Base-by-base conservation (phyloP, 345 rosid genomes). In the Rubroshorea leprosula region DNA sequence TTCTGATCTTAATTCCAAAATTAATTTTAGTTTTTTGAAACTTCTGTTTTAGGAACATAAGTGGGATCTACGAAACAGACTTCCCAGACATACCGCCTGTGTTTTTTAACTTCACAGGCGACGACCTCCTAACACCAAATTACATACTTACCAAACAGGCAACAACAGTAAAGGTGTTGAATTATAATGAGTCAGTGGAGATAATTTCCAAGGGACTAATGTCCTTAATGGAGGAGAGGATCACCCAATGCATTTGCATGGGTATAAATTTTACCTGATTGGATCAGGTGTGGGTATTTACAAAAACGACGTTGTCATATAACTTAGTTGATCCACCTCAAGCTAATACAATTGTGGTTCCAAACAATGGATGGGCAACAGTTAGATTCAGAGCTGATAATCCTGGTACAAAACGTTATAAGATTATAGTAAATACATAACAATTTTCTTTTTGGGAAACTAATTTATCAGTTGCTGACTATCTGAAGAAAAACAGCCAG, bases 191-290 rank as follows among this genome's bases (percentile, higher is more conserved):
- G 16, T 38, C 60, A 44, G 54, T 74, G 20, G 78, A 70, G 53
- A 54, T 74, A 0, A 72, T 74, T 5, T 66, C 15, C 72, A 70
- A 70, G 60, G 66, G 7, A 66, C 72, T 9, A 21, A 55, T 49
- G 16, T 56, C 18, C 51, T 20, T 19, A 22, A 38, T 6, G 54
- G 60, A 0, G 72, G 52, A 43, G 35, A 4, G 9, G 55, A 62
- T 41, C 79, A 75, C 26, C 79, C 76, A n/a, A 60, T 75, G 44
- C 79, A 75, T 48, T 29, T 71, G 25, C 76, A 75, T 20, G 79
- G 76, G 5, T 58, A 19, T 13, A 71, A 73, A 46, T 71, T 71
- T 46, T 75, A 67, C 27, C 27, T 69, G 8, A 71, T 75, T 0
- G 71, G 76, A n/a, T 5, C 4, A 2, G 79, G 79, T 11, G 11